Conservation (phyloP, 495 filamentous ascomycete genomes). For the Talaromyces wortmannii region DNA sequence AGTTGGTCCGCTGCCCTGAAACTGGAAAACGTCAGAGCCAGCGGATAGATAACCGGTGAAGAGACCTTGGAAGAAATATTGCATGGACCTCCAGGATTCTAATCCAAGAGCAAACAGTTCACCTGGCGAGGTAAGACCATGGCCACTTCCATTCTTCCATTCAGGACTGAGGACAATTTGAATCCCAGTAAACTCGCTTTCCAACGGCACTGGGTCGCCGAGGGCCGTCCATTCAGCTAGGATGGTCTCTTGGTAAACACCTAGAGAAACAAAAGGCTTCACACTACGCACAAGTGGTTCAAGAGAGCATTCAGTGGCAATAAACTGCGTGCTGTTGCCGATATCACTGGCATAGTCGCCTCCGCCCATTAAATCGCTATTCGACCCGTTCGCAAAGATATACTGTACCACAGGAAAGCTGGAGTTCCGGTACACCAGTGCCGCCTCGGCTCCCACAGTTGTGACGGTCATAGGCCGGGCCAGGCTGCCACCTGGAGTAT, state of each 20-base stretch:
- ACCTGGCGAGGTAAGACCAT: not conserved
- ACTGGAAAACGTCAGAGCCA: not conserved
- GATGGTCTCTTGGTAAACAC: constrained; percentile 2
- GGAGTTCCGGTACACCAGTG: not conserved
- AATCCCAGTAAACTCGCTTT: not conserved
- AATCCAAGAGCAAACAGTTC: not conserved
- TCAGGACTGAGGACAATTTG: no score
- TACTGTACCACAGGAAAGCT: not conserved
- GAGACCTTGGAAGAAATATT: not conserved
- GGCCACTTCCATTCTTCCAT: not conserved
- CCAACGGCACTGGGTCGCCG: not conserved
- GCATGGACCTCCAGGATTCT: not conserved
- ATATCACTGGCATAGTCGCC: not conserved
- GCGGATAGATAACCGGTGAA: not conserved
- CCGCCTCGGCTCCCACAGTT: not conserved
- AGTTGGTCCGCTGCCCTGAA: not conserved
- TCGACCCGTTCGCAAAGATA: not conserved
- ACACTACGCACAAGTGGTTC: constrained; percentile 8
- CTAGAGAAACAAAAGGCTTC: not conserved
- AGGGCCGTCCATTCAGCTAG: constrained; percentile 4
- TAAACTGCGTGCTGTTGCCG: not conserved
- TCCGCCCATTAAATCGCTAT: not conserved
- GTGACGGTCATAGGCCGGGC: not conserved
- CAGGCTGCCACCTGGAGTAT: not conserved
- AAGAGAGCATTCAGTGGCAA: constrained; percentile 10